Base-by-base conservation (phyloP, 2,329 filamentous ascomycete species). In the Botrytis pseudocinerea region DNA sequence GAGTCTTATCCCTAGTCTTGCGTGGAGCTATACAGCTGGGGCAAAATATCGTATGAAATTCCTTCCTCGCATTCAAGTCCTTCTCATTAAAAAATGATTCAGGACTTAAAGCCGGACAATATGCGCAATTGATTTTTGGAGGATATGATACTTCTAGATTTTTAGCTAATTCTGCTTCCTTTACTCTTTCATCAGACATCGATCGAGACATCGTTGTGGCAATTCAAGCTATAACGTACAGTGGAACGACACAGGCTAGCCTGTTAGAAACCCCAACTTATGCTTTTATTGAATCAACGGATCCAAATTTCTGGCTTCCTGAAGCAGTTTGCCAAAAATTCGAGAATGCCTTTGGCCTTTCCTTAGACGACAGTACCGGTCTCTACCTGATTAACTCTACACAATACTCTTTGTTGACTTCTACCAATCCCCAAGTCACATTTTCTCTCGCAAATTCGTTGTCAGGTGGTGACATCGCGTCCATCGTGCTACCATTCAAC, bases 21-120 rank as follows among this genome's bases (percentile, higher is more conserved):
- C 81, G 73, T 84, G 82, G 82, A 83, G 82, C 71, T 94, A 90
- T 80, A 93, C 92, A 8, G 91, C 92, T 57, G 92, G 92, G 20
- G 91, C 91, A 32, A 86, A 87, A 74, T 93, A 94, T 78, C 81
- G 82, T 82, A 77, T 76, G 80, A 8, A 25, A 62, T 51, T 8
- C 20, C 28, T 60, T 46, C 8, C 22, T 42, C 32, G 2, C 7
- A 62, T 46, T 8, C 4, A 4, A 38, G n/a, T 18, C 2, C 8
- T 12, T 68, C 14, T 42, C 22, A 57, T 38, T 48, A 18, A 48
- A 22, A 22, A 20, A 14, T 42, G 35, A 44, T 35, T 25, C 54
- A 76, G 75, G 72, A n/a, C 46, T 75, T 28, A 74, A 76, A 68
- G 73, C 66, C 79, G 81, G 81, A 9, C 78, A 77, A 44, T 82